These are phyloP conservation scores for Backusella tarrabulga DNA, from an alignment of 192 early-diverging fungal genomes.

Conservation along the genomic window DNA sequence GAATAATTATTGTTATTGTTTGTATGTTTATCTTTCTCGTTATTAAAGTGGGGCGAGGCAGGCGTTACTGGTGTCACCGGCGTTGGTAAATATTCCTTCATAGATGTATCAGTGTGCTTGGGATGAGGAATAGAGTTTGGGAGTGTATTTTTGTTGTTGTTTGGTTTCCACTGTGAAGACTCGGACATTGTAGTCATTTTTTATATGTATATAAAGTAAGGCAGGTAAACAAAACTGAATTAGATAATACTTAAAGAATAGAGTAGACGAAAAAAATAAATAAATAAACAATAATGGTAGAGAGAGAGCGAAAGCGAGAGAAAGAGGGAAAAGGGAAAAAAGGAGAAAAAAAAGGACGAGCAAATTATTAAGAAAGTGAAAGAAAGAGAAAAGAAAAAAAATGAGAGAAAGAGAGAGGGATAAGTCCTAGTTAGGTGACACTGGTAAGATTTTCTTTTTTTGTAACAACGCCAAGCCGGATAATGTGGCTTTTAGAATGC, in stretches of 20 bases:
- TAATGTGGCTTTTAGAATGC: not conserved
- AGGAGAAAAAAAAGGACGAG: not conserved
- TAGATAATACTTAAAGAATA: not conserved
- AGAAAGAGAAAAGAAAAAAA: not conserved
- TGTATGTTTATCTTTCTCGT: not conserved
- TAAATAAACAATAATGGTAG: not conserved
- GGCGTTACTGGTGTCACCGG: conserved; percentile 10
- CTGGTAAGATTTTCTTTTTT: conserved; percentile 3
- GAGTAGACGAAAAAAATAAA: not conserved
- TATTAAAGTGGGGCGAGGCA: not conserved
- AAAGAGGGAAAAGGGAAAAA: not conserved
- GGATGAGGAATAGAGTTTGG: not conserved
- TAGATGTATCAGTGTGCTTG: conserved; percentile 7
- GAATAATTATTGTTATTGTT: conserved; percentile 16
- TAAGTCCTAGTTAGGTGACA: not conserved
- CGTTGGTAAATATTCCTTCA: conserved; percentile 20
- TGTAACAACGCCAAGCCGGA: not conserved
- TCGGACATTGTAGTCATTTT: not conserved
- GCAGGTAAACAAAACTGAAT: not conserved
- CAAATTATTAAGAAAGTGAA: not conserved
- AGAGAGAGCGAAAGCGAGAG: not conserved
- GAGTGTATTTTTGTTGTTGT: conserved; percentile 9
- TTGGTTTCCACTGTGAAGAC: not conserved
- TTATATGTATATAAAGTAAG: not conserved
- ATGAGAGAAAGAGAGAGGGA: not conserved